A percentile compares a stretch with the other conserved stretches of the same genome.
Evolutionary conservation across 1,284 basidiomycete genomes (phyloP).

Genomic region (Athelia psychrophila): DNA sequence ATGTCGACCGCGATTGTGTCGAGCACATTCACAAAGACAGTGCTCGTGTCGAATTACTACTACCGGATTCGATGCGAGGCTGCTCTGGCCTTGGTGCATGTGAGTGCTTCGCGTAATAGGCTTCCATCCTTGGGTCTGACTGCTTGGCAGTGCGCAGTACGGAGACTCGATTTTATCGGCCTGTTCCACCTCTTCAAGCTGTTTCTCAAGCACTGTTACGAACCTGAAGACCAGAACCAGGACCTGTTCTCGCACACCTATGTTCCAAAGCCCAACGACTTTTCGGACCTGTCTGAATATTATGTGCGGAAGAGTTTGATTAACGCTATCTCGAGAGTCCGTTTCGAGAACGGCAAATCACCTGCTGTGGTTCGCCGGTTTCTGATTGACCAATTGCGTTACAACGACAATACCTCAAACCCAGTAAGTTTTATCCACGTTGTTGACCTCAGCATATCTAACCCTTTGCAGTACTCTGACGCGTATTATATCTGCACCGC

Average conservation of each 20-base stretch:
- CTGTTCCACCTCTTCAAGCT: constrained; percentile 96
- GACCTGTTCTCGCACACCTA: constrained; percentile 84
- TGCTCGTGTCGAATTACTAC: constrained; percentile 95
- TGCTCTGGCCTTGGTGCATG: constrained; percentile 80
- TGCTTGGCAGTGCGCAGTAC: constrained; percentile 72
- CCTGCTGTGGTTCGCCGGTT: constrained; percentile 89
- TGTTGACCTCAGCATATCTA: constrained; percentile 6
- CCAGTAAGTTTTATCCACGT: constrained; percentile 47
- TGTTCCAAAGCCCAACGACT: constrained; percentile 92
- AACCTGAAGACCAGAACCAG: constrained; percentile 73
- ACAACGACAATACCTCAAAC: constrained; percentile 95
- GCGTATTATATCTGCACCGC: constrained; percentile 89
- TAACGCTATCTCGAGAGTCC: constrained; percentile 80
- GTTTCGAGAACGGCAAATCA: constrained; percentile 84
- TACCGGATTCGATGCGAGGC: constrained; percentile 98
- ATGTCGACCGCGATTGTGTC: constrained; percentile 89
- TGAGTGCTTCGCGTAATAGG: constrained; percentile 37
- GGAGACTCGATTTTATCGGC: constrained; percentile 81
- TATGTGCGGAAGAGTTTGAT: constrained; percentile 90
- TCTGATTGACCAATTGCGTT: constrained; percentile 86
- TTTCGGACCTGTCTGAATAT: constrained; percentile 89
- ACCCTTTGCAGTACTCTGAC: constrained; percentile 72
- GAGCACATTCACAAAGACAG: constrained; percentile 89
- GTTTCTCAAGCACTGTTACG: constrained; percentile 91
- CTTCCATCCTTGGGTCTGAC: constrained; percentile 4